Base-by-base conservation (phyloP, 176 grass and related monocot genomes). In the Pontederia crassipes region DNA sequence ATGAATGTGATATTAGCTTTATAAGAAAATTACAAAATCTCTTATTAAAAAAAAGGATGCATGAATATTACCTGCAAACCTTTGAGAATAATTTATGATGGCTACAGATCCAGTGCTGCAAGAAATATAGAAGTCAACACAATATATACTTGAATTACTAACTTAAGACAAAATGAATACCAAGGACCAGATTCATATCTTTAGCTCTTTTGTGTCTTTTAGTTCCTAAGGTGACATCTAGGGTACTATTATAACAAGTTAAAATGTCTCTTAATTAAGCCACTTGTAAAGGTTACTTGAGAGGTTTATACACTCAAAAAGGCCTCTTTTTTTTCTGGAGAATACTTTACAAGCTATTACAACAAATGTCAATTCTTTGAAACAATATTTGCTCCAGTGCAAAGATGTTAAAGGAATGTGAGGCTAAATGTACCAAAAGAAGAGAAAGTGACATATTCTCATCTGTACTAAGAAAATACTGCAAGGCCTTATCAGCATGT, bases 401-500 rank as follows among this genome's bases (percentile, higher is more conserved):
- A 40, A 24, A 24, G 20, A 24, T 24, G 1, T 3, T 40, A 4
- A 40, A 4, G 32, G 6, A 40, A 40, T 45, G 48, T 28, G 8
- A 67, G 2, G 15, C 17, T 12, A 12, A 27, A 28, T 1, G 16
- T 81, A 98, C 93, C 94, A 97, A 63, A 70, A 97, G 69, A 11
- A 80, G 79, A 83, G 82, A 63, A 59, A 99, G 74, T 72, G 88
- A 64, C 57, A 81, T 85, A 53, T 49, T 75, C 18, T 85, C 79
- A 61, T 92, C 84, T 45, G 79, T 71, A 69, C 81, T 81, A 51
- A 92, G 47, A 58, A 92, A 98, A 83, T 98, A 92, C 58, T 88
- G 93, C 65, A 92, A 63, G 46, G 85, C 82, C 69, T 79, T 93
- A 54, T 86, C 88, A 79, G 94, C 88, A 86, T 93, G 75, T 57